Percentiles rank a stretch among this genome's conserved stretches.
phyloP scores from a whole-genome alignment of 768 basidiomycete species.

The Strobilomyces dryophilus region DNA sequence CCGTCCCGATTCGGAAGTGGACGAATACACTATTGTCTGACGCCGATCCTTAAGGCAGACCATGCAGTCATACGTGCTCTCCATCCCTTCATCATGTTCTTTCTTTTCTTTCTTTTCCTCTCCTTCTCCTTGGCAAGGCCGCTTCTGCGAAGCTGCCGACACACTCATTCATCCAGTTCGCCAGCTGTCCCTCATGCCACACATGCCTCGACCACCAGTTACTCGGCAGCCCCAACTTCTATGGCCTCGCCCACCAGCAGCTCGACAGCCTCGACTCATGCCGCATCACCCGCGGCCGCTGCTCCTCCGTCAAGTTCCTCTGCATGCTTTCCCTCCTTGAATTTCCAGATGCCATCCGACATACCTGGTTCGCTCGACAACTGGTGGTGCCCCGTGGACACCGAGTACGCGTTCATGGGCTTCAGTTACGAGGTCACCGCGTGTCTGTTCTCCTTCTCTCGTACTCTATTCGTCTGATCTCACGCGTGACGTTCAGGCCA shows the following conservation, averaged over 20 bases:
- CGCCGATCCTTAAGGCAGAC: slow-evolving; percentile 23
- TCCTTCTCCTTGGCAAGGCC: slow-evolving; percentile 13
- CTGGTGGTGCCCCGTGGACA: slow-evolving; percentile 63
- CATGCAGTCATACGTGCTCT: neutral
- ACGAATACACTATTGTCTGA: no score
- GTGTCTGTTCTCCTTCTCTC: slow-evolving; percentile 38
- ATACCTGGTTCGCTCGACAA: slow-evolving; percentile 42
- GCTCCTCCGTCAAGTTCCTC: neutral
- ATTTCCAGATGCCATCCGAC: slow-evolving; percentile 52
- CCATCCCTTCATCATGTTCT: slow-evolving; percentile 10
- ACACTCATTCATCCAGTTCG: neutral
- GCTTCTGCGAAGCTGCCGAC: slow-evolving; percentile 10
- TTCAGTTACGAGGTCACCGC: slow-evolving; percentile 72
- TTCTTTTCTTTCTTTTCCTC: neutral
- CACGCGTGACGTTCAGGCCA: slow-evolving; percentile 43
- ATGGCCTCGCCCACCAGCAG: no score
- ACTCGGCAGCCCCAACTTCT: neutral
- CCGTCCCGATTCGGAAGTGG: slow-evolving; percentile 36
- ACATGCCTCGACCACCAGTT: neutral
- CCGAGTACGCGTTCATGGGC: slow-evolving; percentile 73
- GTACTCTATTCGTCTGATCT: neutral
- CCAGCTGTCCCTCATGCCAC: neutral
- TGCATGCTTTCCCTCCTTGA: slow-evolving; percentile 37
- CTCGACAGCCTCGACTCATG: no score
- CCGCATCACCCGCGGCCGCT: neutral